phyloP scores from a whole-genome alignment of 345 rosid genomes.

The Psidium friedrichsthalianum region DNA sequence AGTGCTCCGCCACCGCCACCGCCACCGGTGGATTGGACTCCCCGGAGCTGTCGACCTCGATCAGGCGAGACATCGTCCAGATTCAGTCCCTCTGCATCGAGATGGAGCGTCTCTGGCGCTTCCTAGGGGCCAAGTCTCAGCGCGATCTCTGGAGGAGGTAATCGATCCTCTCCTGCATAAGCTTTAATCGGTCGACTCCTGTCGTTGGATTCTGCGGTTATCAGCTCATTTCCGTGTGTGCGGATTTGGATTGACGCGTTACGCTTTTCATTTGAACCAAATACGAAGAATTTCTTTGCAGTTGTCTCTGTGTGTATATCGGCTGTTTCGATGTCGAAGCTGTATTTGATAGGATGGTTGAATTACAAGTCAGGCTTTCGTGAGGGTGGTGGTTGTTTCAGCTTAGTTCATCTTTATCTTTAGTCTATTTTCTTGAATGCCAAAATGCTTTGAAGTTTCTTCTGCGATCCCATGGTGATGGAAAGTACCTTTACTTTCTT shows the following conservation, averaged over 20 bases:
- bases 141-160: slow-evolving; percentile 97
- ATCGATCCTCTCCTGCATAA: neutral
- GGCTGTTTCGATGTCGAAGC: neutral
- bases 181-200: neutral
- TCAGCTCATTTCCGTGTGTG: neutral
- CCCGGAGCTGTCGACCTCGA: slow-evolving; percentile 58
- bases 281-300: neutral
- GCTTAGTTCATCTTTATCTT: neutral
- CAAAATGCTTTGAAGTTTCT: neutral
- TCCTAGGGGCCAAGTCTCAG: slow-evolving; percentile 59
- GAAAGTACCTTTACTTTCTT: neutral
- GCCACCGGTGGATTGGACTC: slow-evolving; percentile 49
- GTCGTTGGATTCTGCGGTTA: neutral
- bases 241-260: neutral
- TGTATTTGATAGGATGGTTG: neutral
- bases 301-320: neutral
- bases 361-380: neutral
- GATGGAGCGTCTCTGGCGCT: slow-evolving; percentile 86
- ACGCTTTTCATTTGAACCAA: neutral
- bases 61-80: slow-evolving; percentile 65
- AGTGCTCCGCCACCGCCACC: slow-evolving; percentile 22
- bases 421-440: neutral
- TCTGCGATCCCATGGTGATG: neutral
- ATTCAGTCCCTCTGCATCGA: slow-evolving; percentile 64
- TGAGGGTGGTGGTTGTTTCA: neutral